Evolutionary conservation across 148 eudicot species (phyloP), one percentile per base, ranked within the genome.

Genomic region (Silene latifolia): DNA sequence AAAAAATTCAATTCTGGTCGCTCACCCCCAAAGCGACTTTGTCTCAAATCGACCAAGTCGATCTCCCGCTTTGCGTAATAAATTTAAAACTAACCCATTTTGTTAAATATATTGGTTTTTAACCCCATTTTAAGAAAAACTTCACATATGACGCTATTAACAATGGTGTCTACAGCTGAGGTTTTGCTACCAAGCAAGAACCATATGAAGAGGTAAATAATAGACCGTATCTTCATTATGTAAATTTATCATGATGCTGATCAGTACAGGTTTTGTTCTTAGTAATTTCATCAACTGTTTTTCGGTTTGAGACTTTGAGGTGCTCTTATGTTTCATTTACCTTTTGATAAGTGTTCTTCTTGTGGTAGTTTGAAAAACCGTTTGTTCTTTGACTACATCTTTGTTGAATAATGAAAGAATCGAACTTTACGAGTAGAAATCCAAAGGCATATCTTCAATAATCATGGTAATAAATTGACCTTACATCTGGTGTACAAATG

Each of bases 121-220:
- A n/a, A n/a, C n/a, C n/a, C n/a, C n/a, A n/a, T n/a, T n/a, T n/a
- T n/a, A n/a, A n/a, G n/a, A n/a, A n/a, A n/a, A n/a, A n/a, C n/a
- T n/a, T n/a, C n/a, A 59, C 87, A 74, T 88, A 88, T 72, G 90
- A 89, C 60, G 83, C 74, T 14, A 91, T 94, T 67, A 94, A 94
- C 67, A 92, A 88, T 27, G 98, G 98, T 58, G 98, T 94, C 32
- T 94, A 94, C 77, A 91, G 82, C 84, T 91, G 97, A 81, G 98
- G 98, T 12, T 91, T 94, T 82, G 89, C 97, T 11, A 90, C 77
- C 70, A 89, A 91, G 88, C 98, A 94, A 83, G 90, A 74, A 73
- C 93, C 97, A 62, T 94, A 91, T 77, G 84, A 91, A 51, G 89
- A 88, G 91, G 98, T 91, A 63, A 75, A 10, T 48, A 48, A 48